Evolutionary conservation across 305 asterid genomes (phyloP).

Genomic region (Fraxinus angustifolia): DNA sequence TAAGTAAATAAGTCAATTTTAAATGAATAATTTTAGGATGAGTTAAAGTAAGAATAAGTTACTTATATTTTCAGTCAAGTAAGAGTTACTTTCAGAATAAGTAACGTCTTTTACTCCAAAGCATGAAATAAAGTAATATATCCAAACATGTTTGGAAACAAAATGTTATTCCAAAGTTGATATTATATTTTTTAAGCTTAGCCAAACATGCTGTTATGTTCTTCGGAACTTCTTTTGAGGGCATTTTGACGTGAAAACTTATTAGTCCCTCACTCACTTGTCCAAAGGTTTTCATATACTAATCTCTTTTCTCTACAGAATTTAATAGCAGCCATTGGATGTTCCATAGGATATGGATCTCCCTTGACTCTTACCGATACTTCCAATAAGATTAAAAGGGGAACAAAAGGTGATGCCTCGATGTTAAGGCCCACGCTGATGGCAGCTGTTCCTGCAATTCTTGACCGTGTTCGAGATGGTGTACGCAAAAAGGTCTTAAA

Average conservation of each 20-base stretch:
- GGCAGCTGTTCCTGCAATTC: slow-evolving; percentile 98
- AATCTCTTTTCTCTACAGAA: slow-evolving; percentile 44
- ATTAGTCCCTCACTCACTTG: slow-evolving; percentile 6
- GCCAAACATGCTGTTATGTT: not conserved
- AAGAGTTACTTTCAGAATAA: not conserved
- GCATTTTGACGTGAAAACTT: not conserved
- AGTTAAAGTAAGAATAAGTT: not conserved
- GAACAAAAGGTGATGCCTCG: slow-evolving; percentile 95
- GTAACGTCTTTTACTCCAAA: not conserved
- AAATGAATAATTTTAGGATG: not conserved
- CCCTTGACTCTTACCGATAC: slow-evolving; percentile 95
- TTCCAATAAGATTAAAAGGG: slow-evolving; percentile 87
- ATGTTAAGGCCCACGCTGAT: slow-evolving; percentile 69
- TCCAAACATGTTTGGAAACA: not conserved
- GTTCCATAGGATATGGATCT: slow-evolving; percentile 96
- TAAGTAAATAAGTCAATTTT: not conserved
- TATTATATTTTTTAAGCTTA: not conserved
- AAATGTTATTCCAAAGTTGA: not conserved
- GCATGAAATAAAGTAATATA: not conserved
- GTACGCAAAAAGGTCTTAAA: slow-evolving; percentile 81
- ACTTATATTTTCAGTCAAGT: not conserved
- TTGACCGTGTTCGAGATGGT: slow-evolving; percentile 95
- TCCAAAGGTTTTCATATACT: not conserved
- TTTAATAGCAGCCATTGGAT: slow-evolving; percentile 71
- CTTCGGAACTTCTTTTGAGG: not conserved